Conservation (phyloP, 805 yeast species). For the Nakazawaea anatomiae region DNA sequence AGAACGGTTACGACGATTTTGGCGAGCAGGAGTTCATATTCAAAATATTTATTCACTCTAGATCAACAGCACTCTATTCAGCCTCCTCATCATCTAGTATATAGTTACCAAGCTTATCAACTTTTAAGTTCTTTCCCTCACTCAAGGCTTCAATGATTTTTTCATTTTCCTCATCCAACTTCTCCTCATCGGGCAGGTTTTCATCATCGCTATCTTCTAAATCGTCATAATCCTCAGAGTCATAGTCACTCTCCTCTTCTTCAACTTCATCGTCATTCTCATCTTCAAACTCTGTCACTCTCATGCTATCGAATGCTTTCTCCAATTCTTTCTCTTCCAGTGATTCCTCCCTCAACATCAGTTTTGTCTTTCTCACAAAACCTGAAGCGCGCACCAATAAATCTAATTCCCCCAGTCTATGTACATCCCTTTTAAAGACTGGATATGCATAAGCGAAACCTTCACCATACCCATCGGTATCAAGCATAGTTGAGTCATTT, state of each 20-base stretch:
- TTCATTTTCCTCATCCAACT: slow-evolving; percentile 31
- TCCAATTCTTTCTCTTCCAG: slow-evolving; percentile 62
- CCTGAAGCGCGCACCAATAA: slow-evolving; percentile 92
- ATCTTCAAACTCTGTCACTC: slow-evolving; percentile 28
- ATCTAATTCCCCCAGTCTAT: slow-evolving; percentile 66
- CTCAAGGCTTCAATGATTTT: slow-evolving; percentile 68
- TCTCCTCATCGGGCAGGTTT: slow-evolving; percentile 26
- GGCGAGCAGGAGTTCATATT: slow-evolving; percentile 62
- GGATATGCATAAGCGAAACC: slow-evolving; percentile 78
- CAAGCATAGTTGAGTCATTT: slow-evolving; percentile 65
- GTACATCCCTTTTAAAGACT: slow-evolving; percentile 67
- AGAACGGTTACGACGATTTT: slow-evolving; percentile 80
- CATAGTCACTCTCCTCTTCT: slow-evolving; percentile 27
- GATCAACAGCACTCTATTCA: no score
- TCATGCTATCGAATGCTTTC: slow-evolving; percentile 65
- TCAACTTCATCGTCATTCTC: slow-evolving; percentile 23
- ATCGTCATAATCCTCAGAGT: slow-evolving; percentile 31
- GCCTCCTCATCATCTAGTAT: slow-evolving; percentile 41
- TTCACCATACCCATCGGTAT: slow-evolving; percentile 75
- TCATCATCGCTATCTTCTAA: slow-evolving; percentile 20
- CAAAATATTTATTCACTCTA: slow-evolving; percentile 22
- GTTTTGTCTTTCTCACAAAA: slow-evolving; percentile 37
- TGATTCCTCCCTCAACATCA: slow-evolving; percentile 41
- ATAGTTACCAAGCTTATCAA: slow-evolving; percentile 82
- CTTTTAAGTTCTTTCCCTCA: slow-evolving; percentile 59